Base-by-base conservation (phyloP, 306 rosid genomes). In the Acacia acuminata region DNA sequence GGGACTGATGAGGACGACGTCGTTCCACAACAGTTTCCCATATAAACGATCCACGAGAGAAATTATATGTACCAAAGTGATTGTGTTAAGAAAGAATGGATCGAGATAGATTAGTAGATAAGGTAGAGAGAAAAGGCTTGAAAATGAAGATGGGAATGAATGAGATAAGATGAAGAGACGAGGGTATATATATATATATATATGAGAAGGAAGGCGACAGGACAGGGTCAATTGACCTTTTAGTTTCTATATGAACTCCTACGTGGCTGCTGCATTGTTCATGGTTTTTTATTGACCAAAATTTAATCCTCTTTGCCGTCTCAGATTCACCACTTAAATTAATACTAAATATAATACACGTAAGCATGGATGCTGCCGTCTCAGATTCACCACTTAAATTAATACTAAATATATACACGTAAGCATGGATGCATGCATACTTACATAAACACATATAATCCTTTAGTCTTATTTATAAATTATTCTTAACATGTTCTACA, bases 1-100 rank as follows among this genome's bases (percentile, higher is more conserved):
- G 77, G 87, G 84, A 63, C 79, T 27, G 87, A 27, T 0, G 80
- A 58, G 14, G 67, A 61, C 8, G 67, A 56, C 53, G 69, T 14
- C 13, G 64, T 22, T 20, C 0, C 63, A 61, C 86, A 79, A 69
- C 91, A 89, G 81, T 89, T 91, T 20, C 95, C 95, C 95, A 90
- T 66, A 66, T 51, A 51, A 56, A 8, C 4, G 22, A 53, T 7
- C 22, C 7, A 48, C 20, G 8, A 56, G 63, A 56, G 25, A n/a
- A 56, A n/a, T 20, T 8, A 56, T 8, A 56, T n/a, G 16, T 8
- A n/a, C 4, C 7, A 17, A 20, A 56, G 27, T 56, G 25, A 56
- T 48, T 1, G 51, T 50, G 56, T 15, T 17, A 63, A 24, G 55
- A 40, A 7, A 4, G 13, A 19, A 45, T 65, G 40, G 20, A 44